These are phyloP conservation scores for Penicillium ucsense DNA, from an alignment of 495 filamentous ascomycete genomes.

Conservation along the genomic window DNA sequence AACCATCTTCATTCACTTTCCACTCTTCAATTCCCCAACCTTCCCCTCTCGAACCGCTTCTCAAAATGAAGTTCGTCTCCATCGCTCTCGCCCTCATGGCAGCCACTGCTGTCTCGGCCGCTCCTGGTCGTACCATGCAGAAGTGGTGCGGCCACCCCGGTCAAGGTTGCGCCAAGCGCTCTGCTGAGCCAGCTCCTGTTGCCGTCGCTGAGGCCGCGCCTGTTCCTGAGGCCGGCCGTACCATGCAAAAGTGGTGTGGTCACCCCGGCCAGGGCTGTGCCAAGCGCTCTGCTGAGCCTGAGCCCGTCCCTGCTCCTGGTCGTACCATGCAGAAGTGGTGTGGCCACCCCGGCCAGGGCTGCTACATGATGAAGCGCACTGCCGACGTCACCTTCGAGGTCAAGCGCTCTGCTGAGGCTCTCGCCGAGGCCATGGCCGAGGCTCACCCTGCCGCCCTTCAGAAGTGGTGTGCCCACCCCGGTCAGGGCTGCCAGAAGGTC, in stretches of 20 bases:
- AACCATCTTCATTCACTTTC: slow-evolving; percentile 2
- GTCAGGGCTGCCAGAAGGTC: slow-evolving; percentile 34
- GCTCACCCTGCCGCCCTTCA: slow-evolving; percentile 18
- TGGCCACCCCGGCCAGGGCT: slow-evolving; percentile 17
- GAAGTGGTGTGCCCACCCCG: slow-evolving; percentile 31
- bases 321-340: slow-evolving; percentile 22
- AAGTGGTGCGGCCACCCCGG: slow-evolving; percentile 25
- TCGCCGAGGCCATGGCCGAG: slow-evolving; percentile 35
- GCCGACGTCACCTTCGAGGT: slow-evolving; percentile 24
- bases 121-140: slow-evolving; percentile 10
- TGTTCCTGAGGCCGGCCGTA: not conserved
- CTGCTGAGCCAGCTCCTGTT: slow-evolving; percentile 1
- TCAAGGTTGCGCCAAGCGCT: slow-evolving; percentile 25
- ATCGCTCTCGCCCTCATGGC: slow-evolving; percentile 29
- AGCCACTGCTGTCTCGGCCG: slow-evolving; percentile 27
- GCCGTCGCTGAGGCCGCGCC: not conserved
- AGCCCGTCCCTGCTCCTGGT: not conserved
- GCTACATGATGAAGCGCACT: slow-evolving; percentile 22
- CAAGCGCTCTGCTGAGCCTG: not conserved
- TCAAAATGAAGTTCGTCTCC: slow-evolving; percentile 38
- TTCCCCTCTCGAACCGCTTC: slow-evolving; percentile 1
- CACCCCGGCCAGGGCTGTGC: too few relatives aligned
- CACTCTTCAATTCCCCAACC: slow-evolving; percentile 3
- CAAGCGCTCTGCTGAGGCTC: slow-evolving; percentile 42
- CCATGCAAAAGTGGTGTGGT: too few relatives aligned